phyloP scores from a whole-genome alignment of 352 stramenopile species.

The Globisporangium iwayamae region DNA sequence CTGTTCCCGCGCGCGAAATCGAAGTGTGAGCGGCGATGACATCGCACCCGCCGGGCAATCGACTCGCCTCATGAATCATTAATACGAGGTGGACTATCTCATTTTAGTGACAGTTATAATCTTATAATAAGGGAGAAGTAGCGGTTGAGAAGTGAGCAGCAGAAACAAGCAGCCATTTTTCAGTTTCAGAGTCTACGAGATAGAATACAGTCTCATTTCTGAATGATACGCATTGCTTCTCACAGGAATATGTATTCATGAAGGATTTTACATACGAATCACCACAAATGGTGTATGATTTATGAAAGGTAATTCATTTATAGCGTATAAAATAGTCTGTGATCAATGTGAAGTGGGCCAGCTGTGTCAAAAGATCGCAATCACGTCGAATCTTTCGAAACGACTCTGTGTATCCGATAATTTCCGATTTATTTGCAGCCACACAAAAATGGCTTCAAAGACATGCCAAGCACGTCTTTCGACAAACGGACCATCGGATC shows the following conservation, averaged over 20 bases:
- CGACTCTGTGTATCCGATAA: not conserved
- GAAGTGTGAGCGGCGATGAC: slow-evolving; percentile 12
- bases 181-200: slow-evolving; percentile 3
- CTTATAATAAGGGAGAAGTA: too few species aligned
- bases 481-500: not conserved
- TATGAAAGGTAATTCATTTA: not conserved
- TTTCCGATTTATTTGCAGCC: slow-evolving; percentile 1
- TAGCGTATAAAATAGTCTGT: not conserved
- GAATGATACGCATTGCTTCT: slow-evolving; percentile 5
- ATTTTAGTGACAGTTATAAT: too few species aligned
- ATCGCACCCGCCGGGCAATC: not conserved
- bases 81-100: too few species aligned
- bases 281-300: not conserved
- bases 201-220: not conserved
- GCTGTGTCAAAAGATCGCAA: slow-evolving; percentile 10
- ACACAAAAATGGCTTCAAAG: slow-evolving; percentile 11
- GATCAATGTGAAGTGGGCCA: not conserved
- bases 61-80: not conserved
- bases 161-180: not conserved
- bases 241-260: not conserved
- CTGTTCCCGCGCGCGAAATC: slow-evolving; percentile 2
- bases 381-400: not conserved
- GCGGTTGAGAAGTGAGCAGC: too few species aligned
- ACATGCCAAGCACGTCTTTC: slow-evolving; percentile 4
- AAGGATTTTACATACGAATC: not conserved